Evolutionary conservation across 2,329 filamentous ascomycete species (phyloP), one percentile per base, ranked within the genome.

Genomic region (Alternaria sp.): DNA sequence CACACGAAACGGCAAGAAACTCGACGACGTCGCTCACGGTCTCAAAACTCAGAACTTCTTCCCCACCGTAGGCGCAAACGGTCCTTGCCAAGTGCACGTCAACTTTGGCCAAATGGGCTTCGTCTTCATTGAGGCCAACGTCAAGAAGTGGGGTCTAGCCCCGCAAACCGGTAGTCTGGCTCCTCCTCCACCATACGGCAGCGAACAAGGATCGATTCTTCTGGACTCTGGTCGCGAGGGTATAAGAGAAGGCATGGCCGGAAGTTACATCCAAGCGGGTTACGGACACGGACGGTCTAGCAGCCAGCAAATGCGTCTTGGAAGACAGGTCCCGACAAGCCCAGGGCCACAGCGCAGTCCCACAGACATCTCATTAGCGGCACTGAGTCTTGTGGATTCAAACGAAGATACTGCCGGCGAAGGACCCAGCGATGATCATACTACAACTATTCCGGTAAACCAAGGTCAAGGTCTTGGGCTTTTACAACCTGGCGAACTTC

Each of bases 91-190:
- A 32, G 88, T 99, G 1, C 94, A 99, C 77, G 95, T 98, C 76
- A 99, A 99, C 79, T 96, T 99, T 78, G 95, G 95, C 8, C 95
- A 99, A 78, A 92, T 95, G 74, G 95, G 95, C 34, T 99, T 98
- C 75, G 95, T 99, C 50, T 99, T 98, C 75, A 98, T 99, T 71
- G 95, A 99, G 81, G 95, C 94, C 64, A 99, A 99, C 74, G 95
- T 99, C 62, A 99, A 99, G 88, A 99, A 98, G 84, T 99, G 95
- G 95, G 95, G 95, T 2, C 84, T 99, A 57, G 95, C 95, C 49
- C 95, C 95, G 5, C 96, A 96, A 86, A 97, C 93, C 2, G 95
- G 95, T 60, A 97, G 93, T 73, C 85, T 99, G 61, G 95, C 95
- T 28, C 95, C 95, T 16, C 95, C 95, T 44, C 95, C 95, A 52